Base-by-base conservation (phyloP, 805 yeast species). In the Sugiyamaella valdiviana region DNA sequence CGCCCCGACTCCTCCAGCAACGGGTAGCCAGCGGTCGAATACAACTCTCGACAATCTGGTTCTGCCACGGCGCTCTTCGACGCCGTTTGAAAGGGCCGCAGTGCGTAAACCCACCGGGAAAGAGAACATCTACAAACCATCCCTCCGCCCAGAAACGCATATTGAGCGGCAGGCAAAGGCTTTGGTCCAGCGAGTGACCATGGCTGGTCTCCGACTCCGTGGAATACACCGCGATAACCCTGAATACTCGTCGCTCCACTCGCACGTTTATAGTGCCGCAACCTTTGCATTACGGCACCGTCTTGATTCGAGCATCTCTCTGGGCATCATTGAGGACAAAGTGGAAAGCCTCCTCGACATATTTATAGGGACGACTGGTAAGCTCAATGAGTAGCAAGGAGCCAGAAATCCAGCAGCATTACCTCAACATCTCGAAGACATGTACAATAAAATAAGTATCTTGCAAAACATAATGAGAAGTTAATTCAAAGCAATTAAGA, bases 201-300 rank as follows among this genome's bases (percentile, higher is more conserved):
- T 66, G 50, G 62, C 66, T 2, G 71, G 64, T n/a, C 48, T 67
- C 49, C 56, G 71, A 12, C 50, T 67, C 43, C 61, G 69, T 4
- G 69, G 68, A 1, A 50, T 63, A 22, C 32, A 47, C 3, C 52
- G 60, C 5, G 46, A 58, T 44, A 17, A 39, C 17, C 56, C 56
- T 19, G 65, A 63, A 10, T 65, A 53, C 52, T 57, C 58, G 19
- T 50, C 37, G 16, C 44, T 66, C 14, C 65, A 63, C 46, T 56
- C 57, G 23, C 53, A 59, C 15, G 55, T 66, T 19, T 59, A 52
- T 46, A 41, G 52, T 21, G 55, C 66, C 3, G 58, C 59, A 1
- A 54, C 53, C 24, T 59, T 59, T 44, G 60, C 67, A 10, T 47
- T 67, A 17, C 60, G 66, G 6, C 39, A 29, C 23, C 41, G 26